Base-by-base conservation (phyloP, 345 rosid species). In the Ceriops zippeliana region DNA sequence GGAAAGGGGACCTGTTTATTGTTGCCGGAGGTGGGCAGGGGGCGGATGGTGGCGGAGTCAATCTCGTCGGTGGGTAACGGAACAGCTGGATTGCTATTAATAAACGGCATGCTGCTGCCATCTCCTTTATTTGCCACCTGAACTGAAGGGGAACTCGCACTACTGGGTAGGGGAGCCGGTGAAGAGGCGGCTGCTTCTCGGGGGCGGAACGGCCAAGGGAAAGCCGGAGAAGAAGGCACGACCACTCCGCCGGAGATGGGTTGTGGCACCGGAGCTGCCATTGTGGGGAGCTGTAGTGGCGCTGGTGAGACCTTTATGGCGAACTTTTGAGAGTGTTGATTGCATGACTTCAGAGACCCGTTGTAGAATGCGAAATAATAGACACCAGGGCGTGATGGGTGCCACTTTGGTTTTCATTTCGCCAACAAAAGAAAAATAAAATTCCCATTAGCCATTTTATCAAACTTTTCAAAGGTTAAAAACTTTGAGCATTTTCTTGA, bases 41-140 rank as follows among this genome's bases (percentile, higher is more conserved):
- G 97, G 53, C 83, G 76, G 51, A 91, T 89, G 51, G 96, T 88
- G 69, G 97, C 87, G 38, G 97, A 88, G 68, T 95, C 99, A 8
- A 88, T 89, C 79, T 95, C 99, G 53, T 87, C 99, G n/a, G 96
- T 95, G 3, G 99, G 99, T 78, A 93, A 75, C 32, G 99, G 96
- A 78, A 93, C 97, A 1, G 97, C 97, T 0, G 99, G 97, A 63
- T 91, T 95, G 63, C 99, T 95, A 58, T 83, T 91, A 21, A 91
- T 95, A 57, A 95, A 95, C 4, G 97, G 96, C 13, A 88, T 84
- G 31, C 89, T 87, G 3, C 85, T 85, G 27, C 89, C 90, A 1
- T 86, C 85, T 1, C 78, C 80, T 81, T 86, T 91, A 26, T 83
- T 92, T 0, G 98, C 93, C 62, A 73, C 67, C n/a, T 86, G 87